Base-by-base conservation (phyloP, 345 rosid species). In the Moricandia arvensis region DNA sequence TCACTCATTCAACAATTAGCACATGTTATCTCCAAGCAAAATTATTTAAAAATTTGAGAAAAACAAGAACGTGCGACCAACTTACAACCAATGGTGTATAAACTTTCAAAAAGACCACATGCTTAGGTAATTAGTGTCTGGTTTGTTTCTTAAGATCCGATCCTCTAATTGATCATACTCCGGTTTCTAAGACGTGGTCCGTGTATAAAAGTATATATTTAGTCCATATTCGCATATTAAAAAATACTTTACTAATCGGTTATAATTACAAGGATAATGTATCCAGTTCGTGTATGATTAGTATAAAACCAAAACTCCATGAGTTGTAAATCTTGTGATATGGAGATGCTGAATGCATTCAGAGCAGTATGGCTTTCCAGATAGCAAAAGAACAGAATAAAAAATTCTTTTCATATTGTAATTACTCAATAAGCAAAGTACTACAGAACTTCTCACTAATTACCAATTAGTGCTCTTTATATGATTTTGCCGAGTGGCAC, bases 51-150 rank as follows among this genome's bases (percentile, higher is more conserved):
- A 51, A 8, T 0, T 6, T 9, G 66, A 29, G 24, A 21, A 29
- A 58, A 45, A 59, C 38, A 59, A 15, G 73, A 75, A 75, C 79
- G 79, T 75, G 78, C 67, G 30, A 75, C 78, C 68, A 49, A 67
- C 78, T 59, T 67, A 7, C 67, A 58, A 33, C 29, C 66, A 47
- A 59, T 33, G 37, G 45, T 67, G 60, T 45, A n/a, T 47, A 59
- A 24, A 31, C 53, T 45, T 29, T 49, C 38, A 33, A 15, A 55
- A 75, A 67, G 31, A 55, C 7, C 61, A 67, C 61, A 67, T 58
- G 72, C 61, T 12, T 74, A 65, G 17, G 34, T 27, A 64, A 64
- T 59, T 24, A 21, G 60, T 10, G 60, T 55, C 2, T 55, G 60
- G 15, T 55, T 55, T 24, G 31, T 55, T 55, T 54, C 4, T 11